Evolutionary conservation across 2,329 filamentous ascomycete species (phyloP).

Genomic region (Fusarium cyanostomum): DNA sequence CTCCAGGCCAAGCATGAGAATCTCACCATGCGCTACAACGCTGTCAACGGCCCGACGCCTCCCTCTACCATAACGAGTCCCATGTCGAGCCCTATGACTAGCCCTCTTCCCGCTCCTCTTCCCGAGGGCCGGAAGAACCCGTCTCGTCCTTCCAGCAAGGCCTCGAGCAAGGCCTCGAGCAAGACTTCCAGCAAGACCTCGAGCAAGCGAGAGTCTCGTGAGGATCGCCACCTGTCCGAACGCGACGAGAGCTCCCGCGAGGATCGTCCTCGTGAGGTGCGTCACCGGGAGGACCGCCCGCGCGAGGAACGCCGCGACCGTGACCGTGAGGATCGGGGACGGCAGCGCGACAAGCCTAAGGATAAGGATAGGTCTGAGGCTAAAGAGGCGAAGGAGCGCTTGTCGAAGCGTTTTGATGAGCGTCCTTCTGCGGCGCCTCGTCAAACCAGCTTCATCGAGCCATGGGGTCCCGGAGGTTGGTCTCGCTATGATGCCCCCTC

Average conservation of each 20-base stretch:
- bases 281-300: conserved; percentile 30
- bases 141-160: conserved; percentile 43
- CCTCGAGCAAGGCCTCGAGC: conserved; percentile 45
- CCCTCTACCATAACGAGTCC: conserved; percentile 40
- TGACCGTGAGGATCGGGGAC: conserved; percentile 39
- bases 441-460: conserved; percentile 49
- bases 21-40: conserved; percentile 44
- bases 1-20: conserved; percentile 45
- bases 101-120: conserved; percentile 38
- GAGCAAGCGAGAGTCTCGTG: conserved; percentile 39
- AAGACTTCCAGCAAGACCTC: conserved; percentile 39
- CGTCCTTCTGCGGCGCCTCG: conserved; percentile 41
- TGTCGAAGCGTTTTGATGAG: conserved; percentile 52
- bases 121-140: conserved; percentile 44
- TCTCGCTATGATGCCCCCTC: conserved; percentile 40
- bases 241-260: conserved; percentile 36
- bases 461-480: conserved; percentile 47
- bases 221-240: conserved; percentile 37
- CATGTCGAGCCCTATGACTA: conserved; percentile 37
- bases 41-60: conserved; percentile 35
- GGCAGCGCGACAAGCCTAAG: conserved; percentile 42
- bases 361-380: conserved; percentile 44
- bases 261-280: conserved; percentile 28
- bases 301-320: conserved; percentile 40
- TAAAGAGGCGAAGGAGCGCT: conserved; percentile 49